Conservation (phyloP, 768 basidiomycete genomes). For the Tephrocybe sp. region DNA sequence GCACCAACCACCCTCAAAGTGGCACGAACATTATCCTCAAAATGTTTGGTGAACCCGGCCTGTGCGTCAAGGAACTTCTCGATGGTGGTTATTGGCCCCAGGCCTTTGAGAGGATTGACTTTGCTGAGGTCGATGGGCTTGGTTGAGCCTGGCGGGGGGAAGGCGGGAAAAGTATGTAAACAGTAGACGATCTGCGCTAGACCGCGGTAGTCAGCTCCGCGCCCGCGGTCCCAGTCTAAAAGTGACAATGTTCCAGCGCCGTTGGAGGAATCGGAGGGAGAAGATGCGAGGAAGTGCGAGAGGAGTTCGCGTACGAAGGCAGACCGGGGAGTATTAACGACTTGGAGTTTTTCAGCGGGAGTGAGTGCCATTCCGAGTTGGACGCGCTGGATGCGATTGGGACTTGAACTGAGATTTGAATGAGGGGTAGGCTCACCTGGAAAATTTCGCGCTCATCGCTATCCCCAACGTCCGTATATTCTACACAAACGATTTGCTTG, state of each 20-base stretch:
- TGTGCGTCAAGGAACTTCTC: conserved; percentile 18
- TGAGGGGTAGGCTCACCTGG: conserved; percentile 40
- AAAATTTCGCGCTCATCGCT: conserved; percentile 66
- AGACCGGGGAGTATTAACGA: conserved; percentile 54
- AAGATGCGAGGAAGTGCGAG: conserved; percentile 49
- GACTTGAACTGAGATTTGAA: neutral
- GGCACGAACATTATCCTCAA: neutral
- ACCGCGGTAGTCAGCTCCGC: conserved; percentile 59
- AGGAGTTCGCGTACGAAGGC: conserved; percentile 58
- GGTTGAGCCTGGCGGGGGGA: conserved; percentile 9
- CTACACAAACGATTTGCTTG: conserved; percentile 81
- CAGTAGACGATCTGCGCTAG: conserved; percentile 51
- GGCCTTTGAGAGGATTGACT: conserved; percentile 48
- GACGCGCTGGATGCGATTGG: conserved; percentile 47
- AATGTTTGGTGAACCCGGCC: neutral
- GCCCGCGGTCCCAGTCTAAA: conserved; percentile 46
- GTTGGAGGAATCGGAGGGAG: conserved; percentile 44
- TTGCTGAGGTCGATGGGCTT: conserved; percentile 25
- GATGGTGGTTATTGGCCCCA: conserved; percentile 18
- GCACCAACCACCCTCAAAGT: conserved; percentile 9
- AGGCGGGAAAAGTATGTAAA: conserved; percentile 41
- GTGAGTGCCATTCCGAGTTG: conserved; percentile 79
- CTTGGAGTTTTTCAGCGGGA: conserved; percentile 62
- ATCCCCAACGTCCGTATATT: conserved; percentile 60
- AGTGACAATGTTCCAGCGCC: conserved; percentile 32